A percentile compares a stretch with the other conserved stretches of the same genome.
These are phyloP conservation scores for Aspergillus sp. DNA, from an alignment of 2,329 filamentous ascomycete species.

Conservation along the genomic window DNA sequence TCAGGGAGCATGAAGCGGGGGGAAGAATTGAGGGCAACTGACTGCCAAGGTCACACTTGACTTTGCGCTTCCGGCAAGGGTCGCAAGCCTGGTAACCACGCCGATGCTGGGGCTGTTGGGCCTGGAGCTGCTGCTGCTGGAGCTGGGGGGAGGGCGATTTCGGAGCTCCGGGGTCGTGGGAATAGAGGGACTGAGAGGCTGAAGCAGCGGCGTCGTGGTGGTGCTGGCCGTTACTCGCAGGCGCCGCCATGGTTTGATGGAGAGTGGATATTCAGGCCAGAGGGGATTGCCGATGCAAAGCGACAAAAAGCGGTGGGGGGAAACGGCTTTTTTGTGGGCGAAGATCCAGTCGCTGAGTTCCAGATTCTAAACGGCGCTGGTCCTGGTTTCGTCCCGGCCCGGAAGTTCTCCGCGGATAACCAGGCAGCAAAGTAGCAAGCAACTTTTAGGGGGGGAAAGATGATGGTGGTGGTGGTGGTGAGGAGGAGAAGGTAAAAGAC, in stretches of 20 bases:
- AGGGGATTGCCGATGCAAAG: slow-evolving; percentile 41
- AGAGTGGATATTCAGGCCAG: slow-evolving; percentile 17
- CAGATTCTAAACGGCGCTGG: neutral
- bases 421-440: neutral
- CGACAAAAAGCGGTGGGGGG: slow-evolving; percentile 40
- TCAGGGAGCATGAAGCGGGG: neutral
- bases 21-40: slow-evolving; percentile 21
- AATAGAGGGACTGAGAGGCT: slow-evolving; percentile 19
- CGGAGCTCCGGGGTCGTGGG: slow-evolving; percentile 20
- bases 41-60: slow-evolving; percentile 53
- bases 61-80: slow-evolving; percentile 52
- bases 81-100: slow-evolving; percentile 54
- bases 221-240: slow-evolving; percentile 19
- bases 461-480: neutral
- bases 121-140: slow-evolving; percentile 1
- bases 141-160: slow-evolving; percentile 35
- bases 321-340: neutral
- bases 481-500: neutral
- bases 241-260: slow-evolving; percentile 20
- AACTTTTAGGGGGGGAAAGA: neutral
- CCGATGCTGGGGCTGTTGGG: slow-evolving; percentile 40
- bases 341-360: neutral
- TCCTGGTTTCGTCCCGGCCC: neutral
- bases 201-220: neutral
- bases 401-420: neutral